Evolutionary conservation across 352 stramenopile species (phyloP).

Genomic region (Globisporangium spiculum): DNA sequence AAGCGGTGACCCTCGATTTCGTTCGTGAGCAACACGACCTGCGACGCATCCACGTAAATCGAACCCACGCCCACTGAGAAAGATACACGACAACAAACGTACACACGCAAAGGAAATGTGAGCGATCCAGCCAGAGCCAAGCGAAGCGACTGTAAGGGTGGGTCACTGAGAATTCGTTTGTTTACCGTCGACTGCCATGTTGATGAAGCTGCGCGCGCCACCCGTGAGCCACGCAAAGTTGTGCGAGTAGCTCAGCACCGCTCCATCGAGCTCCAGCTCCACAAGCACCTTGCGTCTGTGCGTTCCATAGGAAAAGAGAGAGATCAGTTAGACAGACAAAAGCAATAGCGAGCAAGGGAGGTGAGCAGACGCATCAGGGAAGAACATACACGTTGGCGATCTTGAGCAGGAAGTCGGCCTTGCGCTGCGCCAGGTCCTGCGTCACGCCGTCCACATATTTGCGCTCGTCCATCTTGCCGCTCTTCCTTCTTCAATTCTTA

Average conservation of each 20-base stretch:
- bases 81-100: neutral
- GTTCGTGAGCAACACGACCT: slow-evolving; percentile 60
- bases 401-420: slow-evolving; percentile 49
- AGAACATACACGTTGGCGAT: slow-evolving; percentile 38
- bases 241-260: slow-evolving; percentile 54
- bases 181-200: slow-evolving; percentile 53
- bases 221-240: slow-evolving; percentile 74
- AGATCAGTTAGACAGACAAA: slow-evolving; percentile 3
- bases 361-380: neutral
- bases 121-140: neutral
- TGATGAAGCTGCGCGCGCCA: slow-evolving; percentile 60
- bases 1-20: slow-evolving; percentile 73
- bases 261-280: slow-evolving; percentile 38
- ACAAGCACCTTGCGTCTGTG: slow-evolving; percentile 40
- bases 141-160: neutral
- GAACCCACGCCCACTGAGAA: slow-evolving; percentile 44
- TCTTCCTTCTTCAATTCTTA: no score
- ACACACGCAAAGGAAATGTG: neutral
- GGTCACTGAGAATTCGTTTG: neutral
- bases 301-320: neutral
- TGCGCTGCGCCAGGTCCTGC: slow-evolving; percentile 42
- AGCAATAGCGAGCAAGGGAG: neutral
- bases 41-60: slow-evolving; percentile 55
- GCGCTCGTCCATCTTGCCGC: slow-evolving; percentile 38
- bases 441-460: slow-evolving; percentile 57